phyloP scores from a whole-genome alignment of 2,329 filamentous ascomycete genomes.

The Teratosphaeria gauchensis region DNA sequence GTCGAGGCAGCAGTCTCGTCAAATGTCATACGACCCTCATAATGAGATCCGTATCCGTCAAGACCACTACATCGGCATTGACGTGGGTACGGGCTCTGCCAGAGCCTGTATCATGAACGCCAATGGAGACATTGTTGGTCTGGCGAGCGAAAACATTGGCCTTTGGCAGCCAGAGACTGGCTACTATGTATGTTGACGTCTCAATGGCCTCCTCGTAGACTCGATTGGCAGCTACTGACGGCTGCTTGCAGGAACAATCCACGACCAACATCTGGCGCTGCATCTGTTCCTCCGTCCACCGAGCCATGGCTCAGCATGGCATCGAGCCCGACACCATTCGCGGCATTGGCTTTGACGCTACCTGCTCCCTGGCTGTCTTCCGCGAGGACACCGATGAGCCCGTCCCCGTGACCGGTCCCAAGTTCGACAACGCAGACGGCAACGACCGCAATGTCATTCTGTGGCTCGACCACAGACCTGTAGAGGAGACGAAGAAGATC shows the following conservation, averaged over 20 bases:
- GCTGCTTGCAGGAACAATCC: slow-evolving; percentile 69
- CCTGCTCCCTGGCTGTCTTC: slow-evolving; percentile 94
- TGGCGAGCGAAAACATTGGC: slow-evolving; percentile 44
- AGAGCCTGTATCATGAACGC: slow-evolving; percentile 92
- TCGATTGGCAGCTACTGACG: not conserved
- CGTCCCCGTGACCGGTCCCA: slow-evolving; percentile 77
- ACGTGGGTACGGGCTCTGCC: slow-evolving; percentile 92
- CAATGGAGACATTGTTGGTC: slow-evolving; percentile 70
- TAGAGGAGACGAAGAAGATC: slow-evolving; percentile 84
- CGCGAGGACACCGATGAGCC: slow-evolving; percentile 82
- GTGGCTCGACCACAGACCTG: slow-evolving; percentile 91
- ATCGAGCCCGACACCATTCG: slow-evolving; percentile 67
- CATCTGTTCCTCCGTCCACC: slow-evolving; percentile 80
- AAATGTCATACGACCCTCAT: slow-evolving; percentile 42
- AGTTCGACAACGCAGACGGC: slow-evolving; percentile 64
- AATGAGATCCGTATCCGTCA: slow-evolving; percentile 48
- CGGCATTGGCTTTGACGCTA: slow-evolving; percentile 94
- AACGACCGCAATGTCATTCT: slow-evolving; percentile 92
- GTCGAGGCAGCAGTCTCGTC: slow-evolving; percentile 32
- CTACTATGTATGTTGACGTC: slow-evolving; percentile 38
- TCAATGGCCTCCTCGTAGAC: not conserved
- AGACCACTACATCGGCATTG: slow-evolving; percentile 71
- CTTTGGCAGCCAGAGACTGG: slow-evolving; percentile 46
- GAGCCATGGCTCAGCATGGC: slow-evolving; percentile 70
- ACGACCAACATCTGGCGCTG: slow-evolving; percentile 94